Conservation (phyloP, 2,329 filamentous ascomycete genomes). For the Didymella exigua region DNA sequence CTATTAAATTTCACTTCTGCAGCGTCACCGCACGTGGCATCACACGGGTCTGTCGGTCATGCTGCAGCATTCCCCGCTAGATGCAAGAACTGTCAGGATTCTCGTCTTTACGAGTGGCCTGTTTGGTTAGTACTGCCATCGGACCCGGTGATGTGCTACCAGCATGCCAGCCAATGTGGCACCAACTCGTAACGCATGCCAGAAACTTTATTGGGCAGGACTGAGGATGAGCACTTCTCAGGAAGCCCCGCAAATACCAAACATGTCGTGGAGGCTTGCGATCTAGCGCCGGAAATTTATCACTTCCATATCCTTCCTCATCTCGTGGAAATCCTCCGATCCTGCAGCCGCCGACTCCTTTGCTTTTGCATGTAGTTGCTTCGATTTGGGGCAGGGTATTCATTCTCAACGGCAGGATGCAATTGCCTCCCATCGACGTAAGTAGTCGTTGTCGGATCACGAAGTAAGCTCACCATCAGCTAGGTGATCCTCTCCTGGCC, state of each 20-base stretch:
- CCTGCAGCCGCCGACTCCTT: conserved; percentile 3
- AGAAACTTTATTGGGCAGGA: conserved; percentile 9
- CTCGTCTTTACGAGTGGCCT: background rate
- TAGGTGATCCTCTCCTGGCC: conserved; percentile 46
- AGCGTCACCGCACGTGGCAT: conserved; percentile 9
- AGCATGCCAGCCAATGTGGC: conserved; percentile 15
- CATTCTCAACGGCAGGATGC: conserved; percentile 28
- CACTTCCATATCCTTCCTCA: background rate
- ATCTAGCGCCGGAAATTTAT: conserved; percentile 16
- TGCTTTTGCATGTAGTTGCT: conserved; percentile 15
- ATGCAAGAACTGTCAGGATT: background rate
- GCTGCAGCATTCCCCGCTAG: conserved; percentile 5
- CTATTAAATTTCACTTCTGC: conserved; percentile 6
- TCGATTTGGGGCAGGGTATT: conserved; percentile 1
- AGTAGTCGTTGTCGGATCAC: background rate
- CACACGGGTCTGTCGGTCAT: background rate
- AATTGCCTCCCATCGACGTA: conserved; percentile 39
- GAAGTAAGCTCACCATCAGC: background rate
- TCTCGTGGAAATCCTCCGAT: conserved; percentile 2
- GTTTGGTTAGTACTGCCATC: conserved; percentile 5
- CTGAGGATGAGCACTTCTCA: background rate
- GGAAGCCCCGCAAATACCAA: conserved; percentile 12
- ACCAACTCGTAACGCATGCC: conserved; percentile 8
- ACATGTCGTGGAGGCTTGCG: conserved; percentile 7
- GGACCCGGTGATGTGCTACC: conserved; percentile 11